phyloP scores from a whole-genome alignment of 148 eudicot genomes.

The Vaccinium vitisidaea region DNA sequence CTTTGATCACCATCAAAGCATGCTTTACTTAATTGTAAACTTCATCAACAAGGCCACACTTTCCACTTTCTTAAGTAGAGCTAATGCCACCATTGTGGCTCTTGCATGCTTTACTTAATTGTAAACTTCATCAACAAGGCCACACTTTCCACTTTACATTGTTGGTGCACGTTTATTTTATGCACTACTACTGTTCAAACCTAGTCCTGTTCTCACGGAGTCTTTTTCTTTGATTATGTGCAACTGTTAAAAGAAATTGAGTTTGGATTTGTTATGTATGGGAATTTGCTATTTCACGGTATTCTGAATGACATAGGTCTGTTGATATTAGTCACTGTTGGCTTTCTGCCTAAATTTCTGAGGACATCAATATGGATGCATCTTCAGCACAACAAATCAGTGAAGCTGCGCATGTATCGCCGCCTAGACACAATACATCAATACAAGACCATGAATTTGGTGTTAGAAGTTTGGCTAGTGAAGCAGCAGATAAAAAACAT shows the following conservation, averaged over 20 bases:
- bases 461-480: conserved; percentile 12
- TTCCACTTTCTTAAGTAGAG: not conserved
- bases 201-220: not conserved
- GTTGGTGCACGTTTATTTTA: not conserved
- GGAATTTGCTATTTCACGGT: not conserved
- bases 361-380: conserved; percentile 13
- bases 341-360: not conserved
- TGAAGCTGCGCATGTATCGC: not conserved
- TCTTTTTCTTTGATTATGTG: not conserved
- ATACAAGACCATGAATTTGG: not conserved
- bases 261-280: not conserved
- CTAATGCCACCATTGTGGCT: too few relatives aligned
- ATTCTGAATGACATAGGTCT: not conserved
- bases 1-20: not conserved
- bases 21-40: not conserved
- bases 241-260: not conserved
- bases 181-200: conserved; percentile 4
- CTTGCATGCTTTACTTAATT: not conserved
- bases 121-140: conserved; percentile 6
- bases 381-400: conserved; percentile 4
- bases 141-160: not conserved
- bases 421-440: conserved; percentile 13
- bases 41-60: conserved; percentile 8
- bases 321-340: not conserved
- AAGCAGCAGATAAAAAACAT: conserved; percentile 19